Base-by-base conservation (phyloP, 257 asterid species). In the Vinca minor region DNA sequence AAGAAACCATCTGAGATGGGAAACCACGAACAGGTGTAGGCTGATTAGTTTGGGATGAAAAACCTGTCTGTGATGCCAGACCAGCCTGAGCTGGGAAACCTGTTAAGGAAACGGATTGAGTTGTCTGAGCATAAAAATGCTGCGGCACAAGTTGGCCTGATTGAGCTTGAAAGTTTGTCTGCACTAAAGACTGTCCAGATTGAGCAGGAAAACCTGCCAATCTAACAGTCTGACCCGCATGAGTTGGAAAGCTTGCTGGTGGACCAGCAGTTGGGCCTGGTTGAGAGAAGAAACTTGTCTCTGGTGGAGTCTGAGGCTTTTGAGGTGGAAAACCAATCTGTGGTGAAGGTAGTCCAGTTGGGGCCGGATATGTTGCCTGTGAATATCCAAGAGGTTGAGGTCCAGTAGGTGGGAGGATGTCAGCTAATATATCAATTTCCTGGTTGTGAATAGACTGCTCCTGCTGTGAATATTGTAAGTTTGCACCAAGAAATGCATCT, bases 371-470 rank as follows among this genome's bases (percentile, higher is more conserved):
- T 41, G 70, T 76, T 57, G 66, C 48, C 73, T 72, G 83, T 67
- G 89, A 8, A 66, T 48, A 63, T 67, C 57, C 78, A 65, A 62
- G 62, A 48, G 76, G 70, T 28, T 80, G 77, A 53, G 82, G 76
- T 66, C 75, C 86, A 47, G 95, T 76, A 17, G 87, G 90, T 14
- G 95, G 99, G 60, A 93, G 95, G 75, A 93, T 89, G 75, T 87
- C 96, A 1, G 95, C 99, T 78, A 93, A 83, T 73, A 93, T 84
- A 76, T 93, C 97, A 70, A 84, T 44, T 45, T 86, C 89, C 14
- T 69, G 79, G 75, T 46, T 62, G 41, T 78, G 57, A 39, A 78
- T 66, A 45, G 96, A 73, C 11, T 76, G 62, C 69, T 83, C 88
- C 58, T 77, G 88, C 52, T 83, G 85, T 41, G 63, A 26, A 64